Base-by-base conservation (phyloP, 257 asterid genomes). In the Apocynum venetum region DNA sequence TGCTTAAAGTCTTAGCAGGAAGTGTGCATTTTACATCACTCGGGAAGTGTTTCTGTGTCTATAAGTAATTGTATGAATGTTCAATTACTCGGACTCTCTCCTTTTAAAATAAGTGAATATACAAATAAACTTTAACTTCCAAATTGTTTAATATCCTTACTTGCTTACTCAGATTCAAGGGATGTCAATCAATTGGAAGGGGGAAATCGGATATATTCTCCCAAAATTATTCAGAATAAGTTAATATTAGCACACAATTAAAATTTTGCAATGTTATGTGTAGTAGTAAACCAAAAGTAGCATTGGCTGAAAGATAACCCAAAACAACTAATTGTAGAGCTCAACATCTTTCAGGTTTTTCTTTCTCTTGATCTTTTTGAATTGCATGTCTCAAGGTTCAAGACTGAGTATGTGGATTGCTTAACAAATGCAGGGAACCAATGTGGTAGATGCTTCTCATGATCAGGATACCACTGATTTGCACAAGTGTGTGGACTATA, bases 391-490 rank as follows among this genome's bases (percentile, higher is more conserved):
- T 53, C 63, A 56, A 73, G 64, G 63, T 36, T 55, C 71, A 55
- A 74, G 43, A 73, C 72, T 55, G 61, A 73, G 67, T 60, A 19
- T 66, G 10, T 80, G 71, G 76, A 57, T 78, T 78, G 76, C 75
- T 79, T 56, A 75, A 36, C 51, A 61, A 77, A 53, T 89, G 87
- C 97, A 95, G 98, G 98, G 98, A 52, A 91, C 97, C 46, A 72
- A 82, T 84, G 80, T 85, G 66, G 73, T 90, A 36, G 93, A 91
- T 85, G 97, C 91, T 71, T 93, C 98, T 47, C 73, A 88, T 72
- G 97, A 93, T 85, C 99, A 93, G 80, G 97, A 93, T 77, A 89
- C 97, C 41, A 96, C 99, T 14, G 98, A 96, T 87, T 85, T 96
- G 76, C 95, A 93, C 79, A 96, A 96, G 83, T 96, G 99, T 38